Evolutionary conservation across 2,329 filamentous ascomycete genomes (phyloP), one percentile per base, ranked within the genome.

Genomic region (Endoconidiophora laricicola): DNA sequence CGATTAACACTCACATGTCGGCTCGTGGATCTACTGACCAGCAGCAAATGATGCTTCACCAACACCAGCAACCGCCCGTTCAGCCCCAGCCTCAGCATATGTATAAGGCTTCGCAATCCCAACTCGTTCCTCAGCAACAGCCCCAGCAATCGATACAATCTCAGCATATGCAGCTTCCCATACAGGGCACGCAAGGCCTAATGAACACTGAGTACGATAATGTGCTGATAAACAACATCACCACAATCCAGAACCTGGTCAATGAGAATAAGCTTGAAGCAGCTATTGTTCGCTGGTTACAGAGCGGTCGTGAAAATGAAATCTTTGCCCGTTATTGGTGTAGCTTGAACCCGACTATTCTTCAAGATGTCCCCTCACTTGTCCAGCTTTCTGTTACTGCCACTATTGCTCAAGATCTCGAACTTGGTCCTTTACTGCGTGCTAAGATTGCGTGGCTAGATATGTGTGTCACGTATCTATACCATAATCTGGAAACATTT

Each of bases 231-330:
- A 66, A 69, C 46, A 64, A 70, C 47, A 70, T 81, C 20, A 69
- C 74, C 16, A 66, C 70, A 22, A 79, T 90, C 52, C 76, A 78
- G 46, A 64, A 69, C 45, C 65, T 78, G 41, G 78, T 91, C 64
- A 68, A 72, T 36, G 69, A 73, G 26, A 75, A 74, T 20, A 72
- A 74, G 36, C 72, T 73, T 50, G 78, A 83, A 58, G 72, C 75
- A 48, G 79, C 76, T 40, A 71, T 80, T 60, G 71, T 82, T 51
- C 73, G 74, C 54, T 83, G 79, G 79, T 72, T 83, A 50, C 79
- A 83, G 62, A 73, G 72, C 56, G 72, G 71, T 14, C 70, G 74
- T 33, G 73, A 79, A 59, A 71, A 78, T 52, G 74, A 79, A 54
- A 72, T 83, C 47, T 83, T 81, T 61, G 68, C 72, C 29, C 63